Base-by-base conservation (phyloP, 225 moss, liverwort and hornwort genomes). In the Polytrichum commune region DNA sequence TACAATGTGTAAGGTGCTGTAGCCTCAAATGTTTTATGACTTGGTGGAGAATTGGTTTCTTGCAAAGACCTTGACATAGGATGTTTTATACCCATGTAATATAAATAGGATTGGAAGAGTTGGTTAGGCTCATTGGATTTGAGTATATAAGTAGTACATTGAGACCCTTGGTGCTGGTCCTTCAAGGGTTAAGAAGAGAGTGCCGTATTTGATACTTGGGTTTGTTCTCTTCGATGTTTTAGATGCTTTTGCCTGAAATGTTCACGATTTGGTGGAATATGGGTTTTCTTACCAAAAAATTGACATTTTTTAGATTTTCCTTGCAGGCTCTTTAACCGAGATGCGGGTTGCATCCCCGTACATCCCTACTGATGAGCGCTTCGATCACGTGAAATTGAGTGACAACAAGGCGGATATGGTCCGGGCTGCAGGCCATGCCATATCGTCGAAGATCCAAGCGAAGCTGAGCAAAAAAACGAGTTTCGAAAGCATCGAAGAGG, bases 311-410 rank as follows among this genome's bases (percentile, higher is more conserved):
- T 0, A 4, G 5, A 35, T 46, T 19, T 20, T 66, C 27, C 18
- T 6, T 32, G 53, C 29, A 75, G 75, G 46, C 30, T 62, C 75
- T 13, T 20, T 8, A 68, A 20, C 70, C 33, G 70, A n/a, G 53
- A 35, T 20, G 29, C 70, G 70, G 23, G 53, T 9, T 26, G 29
- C 46, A 46, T 60, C 28, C 13, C 67, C 58, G 2, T 85, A 82
- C 64, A 81, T 82, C 10, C 85, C 85, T 0, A 76, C 71, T 2
- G 85, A 85, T 68, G 82, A 85, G 53, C 79, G 76, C 8, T 85
- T 65, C 24, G 85, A 85, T 66, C 76, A 85, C 69, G 22, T 69
- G 16, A 85, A 85, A 19, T 27, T 65, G 71, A 82, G 79, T 24
- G 79, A 82, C 27, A 85, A 85, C 74, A 54, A 69, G 8, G 85